Percentiles rank a stretch among this genome's conserved stretches.
These are phyloP conservation scores for Verticillium klebahnii DNA, from an alignment of 2,329 filamentous ascomycete species.

Conservation along the genomic window DNA sequence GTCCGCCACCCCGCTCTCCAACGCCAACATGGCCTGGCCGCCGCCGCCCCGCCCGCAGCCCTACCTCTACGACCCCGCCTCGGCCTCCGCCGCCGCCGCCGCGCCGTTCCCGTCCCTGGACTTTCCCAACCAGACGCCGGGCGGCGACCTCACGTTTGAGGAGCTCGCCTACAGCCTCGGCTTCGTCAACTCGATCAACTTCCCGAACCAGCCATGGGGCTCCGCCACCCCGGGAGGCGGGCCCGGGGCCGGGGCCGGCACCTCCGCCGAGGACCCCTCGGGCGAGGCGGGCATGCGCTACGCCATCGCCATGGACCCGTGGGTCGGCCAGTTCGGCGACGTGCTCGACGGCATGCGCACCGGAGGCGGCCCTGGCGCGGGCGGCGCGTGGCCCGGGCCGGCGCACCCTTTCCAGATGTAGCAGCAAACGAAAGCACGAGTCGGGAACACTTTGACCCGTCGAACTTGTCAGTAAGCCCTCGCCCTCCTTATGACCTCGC, in stretches of 20 bases:
- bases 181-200: neutral
- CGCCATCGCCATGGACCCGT: constrained; percentile 31
- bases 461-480: too few relatives aligned
- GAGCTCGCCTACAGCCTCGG: constrained; percentile 11
- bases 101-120: neutral
- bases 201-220: neutral
- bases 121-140: neutral
- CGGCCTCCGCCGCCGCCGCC: constrained; percentile 9
- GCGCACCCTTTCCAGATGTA: constrained; percentile 3
- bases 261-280: neutral
- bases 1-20: neutral
- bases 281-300: constrained; percentile 28
- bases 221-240: constrained; percentile 10
- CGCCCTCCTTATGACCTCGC: too few relatives aligned
- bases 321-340: constrained; percentile 32
- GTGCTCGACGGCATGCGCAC: constrained; percentile 28
- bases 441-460: too few relatives aligned
- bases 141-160: constrained; percentile 6
- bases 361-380: neutral
- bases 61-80: constrained; percentile 9
- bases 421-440: too few relatives aligned
- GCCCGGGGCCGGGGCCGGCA: constrained; percentile 1
- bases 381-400: neutral
- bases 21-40: neutral
- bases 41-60: constrained; percentile 1